A percentile compares a stretch with the other conserved stretches of the same genome.
These are phyloP conservation scores for Coemansia sp. DNA, from an alignment of 192 early-diverging fungal species.

Conservation along the genomic window DNA sequence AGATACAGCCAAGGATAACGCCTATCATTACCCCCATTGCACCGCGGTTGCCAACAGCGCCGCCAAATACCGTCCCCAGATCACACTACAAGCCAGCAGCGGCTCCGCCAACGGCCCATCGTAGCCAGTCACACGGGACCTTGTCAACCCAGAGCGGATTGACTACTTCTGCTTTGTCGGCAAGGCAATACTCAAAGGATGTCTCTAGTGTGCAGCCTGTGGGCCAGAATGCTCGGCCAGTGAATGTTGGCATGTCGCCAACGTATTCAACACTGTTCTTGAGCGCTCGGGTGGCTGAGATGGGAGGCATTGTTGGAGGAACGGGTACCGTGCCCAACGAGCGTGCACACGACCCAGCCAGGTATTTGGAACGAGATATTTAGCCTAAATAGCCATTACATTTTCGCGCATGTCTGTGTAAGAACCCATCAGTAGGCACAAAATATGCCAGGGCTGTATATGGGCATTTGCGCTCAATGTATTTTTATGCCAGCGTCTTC, in stretches of 20 bases:
- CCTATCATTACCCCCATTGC: background rate
- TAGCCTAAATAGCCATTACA: background rate
- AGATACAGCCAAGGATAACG: background rate
- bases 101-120: background rate
- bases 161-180: background rate
- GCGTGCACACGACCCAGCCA: background rate
- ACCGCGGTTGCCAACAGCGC: background rate
- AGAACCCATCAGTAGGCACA: background rate
- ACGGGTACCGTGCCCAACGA: background rate
- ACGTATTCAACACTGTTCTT: slow-evolving; percentile 33
- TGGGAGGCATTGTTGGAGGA: background rate
- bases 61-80: slow-evolving; percentile 2
- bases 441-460: background rate
- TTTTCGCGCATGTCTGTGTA: background rate
- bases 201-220: background rate
- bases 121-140: background rate
- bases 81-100: background rate
- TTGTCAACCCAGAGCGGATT: background rate
- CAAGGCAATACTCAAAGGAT: background rate
- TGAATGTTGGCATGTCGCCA: slow-evolving; percentile 33
- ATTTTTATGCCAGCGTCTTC: no score
- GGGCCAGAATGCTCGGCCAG: background rate
- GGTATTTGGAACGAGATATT: background rate
- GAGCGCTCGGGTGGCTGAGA: slow-evolving; percentile 5
- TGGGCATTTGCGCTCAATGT: background rate